Percentiles rank a stretch among this genome's conserved stretches.
Evolutionary conservation across 2,329 filamentous ascomycete genomes (phyloP).

Genomic region (Hymenoscyphus occultus): DNA sequence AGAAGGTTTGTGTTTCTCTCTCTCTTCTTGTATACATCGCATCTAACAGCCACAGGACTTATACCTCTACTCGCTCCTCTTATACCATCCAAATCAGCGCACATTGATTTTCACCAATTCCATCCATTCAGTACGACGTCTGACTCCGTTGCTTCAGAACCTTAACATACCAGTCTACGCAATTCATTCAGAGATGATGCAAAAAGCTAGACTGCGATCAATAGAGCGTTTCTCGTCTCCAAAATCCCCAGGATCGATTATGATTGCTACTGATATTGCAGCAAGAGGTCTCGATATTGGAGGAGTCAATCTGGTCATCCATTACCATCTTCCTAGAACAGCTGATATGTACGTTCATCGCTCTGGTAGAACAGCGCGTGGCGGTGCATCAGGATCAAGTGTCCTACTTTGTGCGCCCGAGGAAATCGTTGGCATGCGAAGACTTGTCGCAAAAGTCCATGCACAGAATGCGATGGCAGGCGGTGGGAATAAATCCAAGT

Average conservation of each 20-base stretch:
- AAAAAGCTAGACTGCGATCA: slow-evolving; percentile 91
- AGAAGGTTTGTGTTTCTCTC: slow-evolving; percentile 63
- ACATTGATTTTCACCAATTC: slow-evolving; percentile 95
- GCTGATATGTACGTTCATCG: slow-evolving; percentile 95
- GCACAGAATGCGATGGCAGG: slow-evolving; percentile 48
- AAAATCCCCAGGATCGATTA: slow-evolving; percentile 57
- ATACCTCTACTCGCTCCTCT: slow-evolving; percentile 83
- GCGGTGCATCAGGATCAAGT: slow-evolving; percentile 71
- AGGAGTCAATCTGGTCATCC: slow-evolving; percentile 81
- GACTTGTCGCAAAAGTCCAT: slow-evolving; percentile 87
- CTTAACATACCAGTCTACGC: slow-evolving; percentile 73
- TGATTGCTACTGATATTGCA: slow-evolving; percentile 91
- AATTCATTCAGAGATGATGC: slow-evolving; percentile 90
- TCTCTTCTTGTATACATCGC: not conserved
- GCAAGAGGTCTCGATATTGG: slow-evolving; percentile 92
- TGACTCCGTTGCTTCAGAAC: slow-evolving; percentile 80
- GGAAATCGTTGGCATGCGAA: slow-evolving; percentile 79
- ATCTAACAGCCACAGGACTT: slow-evolving; percentile 60
- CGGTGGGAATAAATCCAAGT: slow-evolving; percentile 48
- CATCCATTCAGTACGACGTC: slow-evolving; percentile 83
- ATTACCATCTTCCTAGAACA: slow-evolving; percentile 90
- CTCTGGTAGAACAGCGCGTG: slow-evolving; percentile 89
- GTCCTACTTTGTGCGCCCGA: slow-evolving; percentile 89
- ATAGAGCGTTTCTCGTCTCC: slow-evolving; percentile 81
- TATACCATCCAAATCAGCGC: slow-evolving; percentile 76